Evolutionary conservation across 2,329 filamentous ascomycete species (phyloP), one percentile per base, ranked within the genome.

Genomic region (Colletotrichum sp.): DNA sequence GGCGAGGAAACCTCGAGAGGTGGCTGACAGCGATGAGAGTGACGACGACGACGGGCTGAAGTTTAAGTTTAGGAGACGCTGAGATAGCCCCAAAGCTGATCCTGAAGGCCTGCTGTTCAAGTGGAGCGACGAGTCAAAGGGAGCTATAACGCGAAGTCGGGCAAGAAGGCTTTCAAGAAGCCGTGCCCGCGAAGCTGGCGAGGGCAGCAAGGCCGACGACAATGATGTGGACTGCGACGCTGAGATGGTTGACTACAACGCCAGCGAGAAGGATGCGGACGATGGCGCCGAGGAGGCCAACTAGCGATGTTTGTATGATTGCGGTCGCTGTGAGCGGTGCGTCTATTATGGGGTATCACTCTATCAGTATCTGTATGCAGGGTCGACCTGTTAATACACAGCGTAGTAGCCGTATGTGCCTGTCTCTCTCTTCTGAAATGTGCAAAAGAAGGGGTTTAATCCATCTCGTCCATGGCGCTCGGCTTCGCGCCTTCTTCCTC

Each of bases 391-490:
- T 60, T 34, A 66, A 62, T 44, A 49, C 49, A 52, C 39, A 36
- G 44, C 18, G 28, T 57, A 65, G 39, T 60, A 65, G 7, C 44
- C 60, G 26, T 34, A 60, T 28, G 18, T 44, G 30, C 24, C 18
- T 64, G 28, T 7, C 34, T 62, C 8, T 28, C 21, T 70, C 18
- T 63, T 34, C 10, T 28, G 16, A 36, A n/a, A 34, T 34, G 34
- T 21, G 63, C 36, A 28, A 7, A 8, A 10, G 12, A 39, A 26
- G 44, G 0, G 44, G 10, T 65, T 75, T 26, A 92, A 80, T 93
- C 92, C 91, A 93, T 92, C 79, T 90, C 86, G 44, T 93, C 91
- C 90, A 92, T 91, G 30, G 84, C 83, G 21, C 83, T 86, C 60
- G 81, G 81, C 8, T 81, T 84, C 68, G 85, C 81, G 49, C 80